A percentile compares a stretch with the other conserved stretches of the same genome.
Evolutionary conservation across 1,284 basidiomycete species (phyloP).

Genomic region (Trametes sp.): DNA sequence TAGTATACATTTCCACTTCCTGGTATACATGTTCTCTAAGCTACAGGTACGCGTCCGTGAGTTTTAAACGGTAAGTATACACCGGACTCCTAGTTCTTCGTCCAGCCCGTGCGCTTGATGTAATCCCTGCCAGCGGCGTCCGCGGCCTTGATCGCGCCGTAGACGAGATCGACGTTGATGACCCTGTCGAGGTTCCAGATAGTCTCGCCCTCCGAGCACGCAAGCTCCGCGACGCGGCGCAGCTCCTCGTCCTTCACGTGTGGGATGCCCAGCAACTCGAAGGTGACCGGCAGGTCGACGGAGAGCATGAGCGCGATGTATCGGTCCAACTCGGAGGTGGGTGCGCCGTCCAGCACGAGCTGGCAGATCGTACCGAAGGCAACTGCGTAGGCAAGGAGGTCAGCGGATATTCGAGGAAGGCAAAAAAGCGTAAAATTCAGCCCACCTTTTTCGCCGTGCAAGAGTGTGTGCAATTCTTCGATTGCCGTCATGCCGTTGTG

Average conservation of each 20-base stretch:
- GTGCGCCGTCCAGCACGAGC: conserved; percentile 40
- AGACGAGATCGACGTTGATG: conserved; percentile 42
- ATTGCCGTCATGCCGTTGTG: conserved; percentile 46
- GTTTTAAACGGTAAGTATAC: background rate
- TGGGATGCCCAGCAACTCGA: conserved; percentile 43
- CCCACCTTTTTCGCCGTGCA: conserved; percentile 46
- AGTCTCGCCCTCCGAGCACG: conserved; percentile 42
- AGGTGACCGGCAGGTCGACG: conserved; percentile 43
- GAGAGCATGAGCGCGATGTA: conserved; percentile 45
- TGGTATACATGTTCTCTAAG: conserved; percentile 4
- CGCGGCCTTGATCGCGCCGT: conserved; percentile 42
- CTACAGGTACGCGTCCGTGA: background rate
- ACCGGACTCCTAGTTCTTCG: conserved; percentile 14
- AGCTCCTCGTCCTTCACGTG: conserved; percentile 43
- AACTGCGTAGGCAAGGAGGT: conserved; percentile 33
- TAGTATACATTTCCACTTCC: background rate
- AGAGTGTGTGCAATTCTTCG: conserved; percentile 40
- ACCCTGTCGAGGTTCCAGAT: conserved; percentile 46
- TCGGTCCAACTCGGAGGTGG: conserved; percentile 40
- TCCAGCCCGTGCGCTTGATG: conserved; percentile 36
- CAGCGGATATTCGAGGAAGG: no score
- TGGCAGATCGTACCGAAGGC: conserved; percentile 45
- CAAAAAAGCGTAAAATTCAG: background rate
- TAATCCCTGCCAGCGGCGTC: conserved; percentile 42
- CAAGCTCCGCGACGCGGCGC: conserved; percentile 39